Evolutionary conservation across 148 eudicot species (phyloP).

Genomic region (Rhododendron simsii): DNA sequence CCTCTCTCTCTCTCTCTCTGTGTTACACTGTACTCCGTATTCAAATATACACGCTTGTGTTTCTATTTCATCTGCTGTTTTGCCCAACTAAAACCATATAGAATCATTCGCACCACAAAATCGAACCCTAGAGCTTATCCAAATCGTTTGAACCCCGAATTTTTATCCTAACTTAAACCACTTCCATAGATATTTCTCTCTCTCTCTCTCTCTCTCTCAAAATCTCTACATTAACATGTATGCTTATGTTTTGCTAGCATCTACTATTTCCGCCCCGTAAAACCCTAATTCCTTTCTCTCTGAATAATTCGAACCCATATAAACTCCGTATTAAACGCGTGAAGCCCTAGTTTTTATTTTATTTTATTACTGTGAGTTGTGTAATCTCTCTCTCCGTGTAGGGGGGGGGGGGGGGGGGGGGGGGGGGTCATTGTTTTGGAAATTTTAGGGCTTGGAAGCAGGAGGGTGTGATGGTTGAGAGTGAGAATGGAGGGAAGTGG

Average conservation of each 20-base stretch:
- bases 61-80: not conserved
- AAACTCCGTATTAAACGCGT: not conserved
- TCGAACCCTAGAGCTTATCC: not conserved
- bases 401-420: not conserved
- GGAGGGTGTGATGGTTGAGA: slow-evolving; percentile 35
- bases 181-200: too few relatives aligned
- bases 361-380: not conserved
- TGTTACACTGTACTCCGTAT: not conserved
- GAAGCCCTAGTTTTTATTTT: not conserved
- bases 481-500: slow-evolving; percentile 55
- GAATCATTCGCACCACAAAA: not conserved
- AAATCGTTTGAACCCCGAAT: not conserved
- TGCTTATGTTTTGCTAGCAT: not conserved
- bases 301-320: not conserved
- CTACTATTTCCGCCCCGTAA: not conserved
- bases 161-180: not conserved
- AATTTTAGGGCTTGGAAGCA: not conserved
- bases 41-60: not conserved
- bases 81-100: not conserved
- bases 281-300: not conserved
- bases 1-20: not conserved
- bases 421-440: not conserved
- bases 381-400: not conserved
- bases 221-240: not conserved
- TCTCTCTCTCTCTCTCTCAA: not conserved